phyloP scores from a whole-genome alignment of 495 filamentous ascomycete species.

The Saxophila tyrrhenica region DNA sequence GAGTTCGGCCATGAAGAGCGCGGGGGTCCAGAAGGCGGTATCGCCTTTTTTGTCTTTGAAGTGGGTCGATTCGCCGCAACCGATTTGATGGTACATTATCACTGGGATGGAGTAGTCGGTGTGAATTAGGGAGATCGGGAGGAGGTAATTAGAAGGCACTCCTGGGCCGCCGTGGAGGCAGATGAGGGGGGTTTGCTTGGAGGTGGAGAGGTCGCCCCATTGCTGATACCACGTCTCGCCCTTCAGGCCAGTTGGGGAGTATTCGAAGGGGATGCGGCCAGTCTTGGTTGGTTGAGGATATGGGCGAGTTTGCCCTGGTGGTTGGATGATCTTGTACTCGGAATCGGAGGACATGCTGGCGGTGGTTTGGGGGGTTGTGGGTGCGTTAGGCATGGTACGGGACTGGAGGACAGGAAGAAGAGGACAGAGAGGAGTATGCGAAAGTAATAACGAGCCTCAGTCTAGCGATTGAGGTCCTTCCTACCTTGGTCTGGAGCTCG shows the following conservation, averaged over 20 bases:
- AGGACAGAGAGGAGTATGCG: neutral
- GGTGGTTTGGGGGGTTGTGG: neutral
- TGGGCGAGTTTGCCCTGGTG: slow-evolving; percentile 12
- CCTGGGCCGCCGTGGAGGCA: slow-evolving; percentile 40
- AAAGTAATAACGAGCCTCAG: too few relatives aligned
- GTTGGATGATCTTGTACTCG: neutral
- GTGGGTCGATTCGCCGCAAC: slow-evolving; percentile 38
- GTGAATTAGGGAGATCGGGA: slow-evolving; percentile 30
- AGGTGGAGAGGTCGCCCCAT: slow-evolving; percentile 14
- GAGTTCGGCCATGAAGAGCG: slow-evolving; percentile 39
- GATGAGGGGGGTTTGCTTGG: slow-evolving; percentile 27
- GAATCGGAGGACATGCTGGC: neutral
- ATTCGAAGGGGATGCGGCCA: slow-evolving; percentile 9
- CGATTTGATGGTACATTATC: slow-evolving; percentile 46
- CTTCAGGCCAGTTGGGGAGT: slow-evolving; percentile 7
- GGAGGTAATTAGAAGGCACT: slow-evolving; percentile 34
- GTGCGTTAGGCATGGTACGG: neutral
- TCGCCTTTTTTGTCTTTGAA: slow-evolving; percentile 34
- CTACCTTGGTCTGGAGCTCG: neutral
- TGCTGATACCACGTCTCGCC: slow-evolving; percentile 14
- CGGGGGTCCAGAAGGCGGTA: slow-evolving; percentile 35
- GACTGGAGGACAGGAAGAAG: neutral
- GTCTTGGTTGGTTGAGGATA: slow-evolving; percentile 12
- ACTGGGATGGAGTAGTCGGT: slow-evolving; percentile 30
- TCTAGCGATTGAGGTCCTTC: neutral